Evolutionary conservation across 2,329 filamentous ascomycete genomes (phyloP), one percentile per base, ranked within the genome.

Genomic region (Neopestalotiopsis rosae): DNA sequence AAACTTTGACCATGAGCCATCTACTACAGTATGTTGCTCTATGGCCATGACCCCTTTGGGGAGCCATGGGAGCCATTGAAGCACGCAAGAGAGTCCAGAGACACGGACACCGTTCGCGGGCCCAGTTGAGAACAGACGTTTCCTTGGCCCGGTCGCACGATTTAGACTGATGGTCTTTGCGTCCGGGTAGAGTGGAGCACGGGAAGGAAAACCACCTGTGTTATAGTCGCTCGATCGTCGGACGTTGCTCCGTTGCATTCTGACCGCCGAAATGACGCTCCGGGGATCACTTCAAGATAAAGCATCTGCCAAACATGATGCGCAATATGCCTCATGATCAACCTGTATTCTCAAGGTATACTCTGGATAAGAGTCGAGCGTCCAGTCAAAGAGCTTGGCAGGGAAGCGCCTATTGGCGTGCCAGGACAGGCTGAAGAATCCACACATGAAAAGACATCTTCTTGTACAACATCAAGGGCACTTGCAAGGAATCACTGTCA

Each of bases 101-200:
- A n/a, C 45, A 52, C n/a, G 45, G 45, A 52, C 14, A 17, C 45
- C 45, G 57, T 30, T 34, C 34, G 12, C 57, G 30, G 20, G 30
- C 57, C 32, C 13, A n/a, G 14, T 34, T 38, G 59, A 62, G 59
- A 62, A 62, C 59, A 40, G 59, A 62, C 28, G 32, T 62, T 62
- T 62, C 59, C 45, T 58, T 62, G 59, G 32, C 59, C 59, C 30
- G 32, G 30, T 20, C 59, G 59, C 34, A 34, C 59, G 34, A 34
- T 62, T 34, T 62, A 62, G n/a, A 40, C 30, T 62, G 28, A 62
- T 62, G 59, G 59, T 62, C 59, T 62, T 62, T 62, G 59, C 59
- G 59, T 40, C 34, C 59, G 59, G 45, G 59, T 17, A 62, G 59
- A 62, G 30, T 34, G 59, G 59, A 40, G 30, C 32, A 30, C 59